These are phyloP conservation scores for Gaertneriomyces sp. DNA, from an alignment of 192 early-diverging fungal genomes.

Conservation along the genomic window DNA sequence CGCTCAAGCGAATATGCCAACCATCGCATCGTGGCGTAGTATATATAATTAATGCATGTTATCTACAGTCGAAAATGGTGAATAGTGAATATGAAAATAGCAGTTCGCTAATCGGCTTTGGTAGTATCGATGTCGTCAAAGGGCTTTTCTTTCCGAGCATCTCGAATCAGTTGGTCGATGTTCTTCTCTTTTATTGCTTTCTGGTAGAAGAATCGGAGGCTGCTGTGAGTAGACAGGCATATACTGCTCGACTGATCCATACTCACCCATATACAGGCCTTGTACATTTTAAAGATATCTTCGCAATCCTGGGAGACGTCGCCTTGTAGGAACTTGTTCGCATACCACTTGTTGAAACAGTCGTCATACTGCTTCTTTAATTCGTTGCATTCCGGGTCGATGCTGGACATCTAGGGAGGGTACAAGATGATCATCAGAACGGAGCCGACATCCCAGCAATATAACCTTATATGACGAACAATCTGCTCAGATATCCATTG, in stretches of 20 bases:
- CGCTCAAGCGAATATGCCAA: too few relatives aligned
- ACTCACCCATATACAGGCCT: constrained; percentile 75
- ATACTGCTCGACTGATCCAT: neutral
- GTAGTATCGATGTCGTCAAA: constrained; percentile 23
- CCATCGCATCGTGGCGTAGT: too few relatives aligned
- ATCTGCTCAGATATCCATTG: too few relatives aligned
- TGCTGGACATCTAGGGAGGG: constrained; percentile 19
- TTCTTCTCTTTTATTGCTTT: constrained; percentile 76
- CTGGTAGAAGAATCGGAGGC: constrained; percentile 32
- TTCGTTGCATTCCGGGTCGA: constrained; percentile 40
- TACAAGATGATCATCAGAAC: too few relatives aligned
- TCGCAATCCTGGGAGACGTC: constrained; percentile 75
- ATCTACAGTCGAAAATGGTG: too few relatives aligned
- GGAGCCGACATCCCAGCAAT: too few relatives aligned
- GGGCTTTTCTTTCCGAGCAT: constrained; percentile 76
- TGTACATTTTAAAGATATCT: constrained; percentile 78
- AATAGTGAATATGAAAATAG: too few relatives aligned
- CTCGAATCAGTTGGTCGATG: constrained; percentile 75
- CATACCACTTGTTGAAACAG: constrained; percentile 96
- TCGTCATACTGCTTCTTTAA: constrained; percentile 71
- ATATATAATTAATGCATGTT: too few relatives aligned
- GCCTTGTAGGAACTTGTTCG: constrained; percentile 90
- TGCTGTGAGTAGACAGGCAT: neutral
- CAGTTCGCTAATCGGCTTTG: neutral
- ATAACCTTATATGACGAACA: too few relatives aligned